Conservation (phyloP, 495 filamentous ascomycete species). For the Neurospora sp. region DNA sequence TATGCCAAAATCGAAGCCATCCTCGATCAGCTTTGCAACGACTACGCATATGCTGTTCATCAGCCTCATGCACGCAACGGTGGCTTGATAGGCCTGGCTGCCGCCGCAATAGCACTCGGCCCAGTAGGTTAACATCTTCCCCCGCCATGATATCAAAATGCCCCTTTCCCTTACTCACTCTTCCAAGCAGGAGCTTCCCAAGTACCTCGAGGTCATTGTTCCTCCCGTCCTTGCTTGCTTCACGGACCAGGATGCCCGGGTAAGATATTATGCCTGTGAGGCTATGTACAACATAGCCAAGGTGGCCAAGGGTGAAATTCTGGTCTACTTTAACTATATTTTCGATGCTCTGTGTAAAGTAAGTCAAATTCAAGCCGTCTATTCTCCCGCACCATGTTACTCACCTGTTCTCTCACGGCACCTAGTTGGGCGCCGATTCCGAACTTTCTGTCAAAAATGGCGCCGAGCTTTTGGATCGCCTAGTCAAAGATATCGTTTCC, state of each 20-base stretch:
- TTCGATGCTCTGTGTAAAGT: constrained; percentile 98
- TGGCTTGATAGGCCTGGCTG: constrained; percentile 90
- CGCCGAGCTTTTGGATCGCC: constrained; percentile 87
- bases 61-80: constrained; percentile 96
- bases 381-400: constrained; percentile 1
- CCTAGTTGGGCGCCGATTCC: constrained; percentile 84
- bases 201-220: constrained; percentile 85
- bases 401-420: not conserved
- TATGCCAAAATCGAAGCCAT: constrained; percentile 71
- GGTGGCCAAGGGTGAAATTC: constrained; percentile 93
- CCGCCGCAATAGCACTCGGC: constrained; percentile 91
- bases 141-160: not conserved
- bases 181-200: constrained; percentile 61
- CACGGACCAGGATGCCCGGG: constrained; percentile 92
- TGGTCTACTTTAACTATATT: constrained; percentile 95
- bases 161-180: constrained; percentile 6
- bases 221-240: constrained; percentile 98
- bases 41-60: constrained; percentile 95
- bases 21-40: constrained; percentile 91
- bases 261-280: constrained; percentile 98
- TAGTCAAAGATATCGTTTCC: constrained; percentile 96
- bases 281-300: constrained; percentile 99
- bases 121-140: constrained; percentile 48
- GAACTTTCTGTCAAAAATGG: constrained; percentile 98
- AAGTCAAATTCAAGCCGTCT: constrained; percentile 9